Percentiles rank a stretch among this genome's conserved stretches.
phyloP scores from a whole-genome alignment of 2,329 filamentous ascomycete species.

The Fusarium floridanum region DNA sequence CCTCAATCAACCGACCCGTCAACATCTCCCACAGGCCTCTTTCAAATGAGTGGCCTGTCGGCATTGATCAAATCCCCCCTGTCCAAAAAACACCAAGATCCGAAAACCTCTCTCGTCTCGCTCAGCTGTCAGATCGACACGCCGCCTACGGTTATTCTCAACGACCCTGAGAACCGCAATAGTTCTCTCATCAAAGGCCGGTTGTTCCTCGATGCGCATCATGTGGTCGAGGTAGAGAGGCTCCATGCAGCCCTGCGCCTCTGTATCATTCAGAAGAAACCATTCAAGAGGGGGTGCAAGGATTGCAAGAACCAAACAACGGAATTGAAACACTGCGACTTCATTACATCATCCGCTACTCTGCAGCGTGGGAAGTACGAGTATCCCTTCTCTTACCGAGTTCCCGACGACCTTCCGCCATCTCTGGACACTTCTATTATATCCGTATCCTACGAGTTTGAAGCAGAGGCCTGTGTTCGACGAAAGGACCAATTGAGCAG shows the following conservation, averaged over 20 bases:
- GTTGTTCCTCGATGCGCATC: constrained; percentile 1
- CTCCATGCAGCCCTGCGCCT: constrained; percentile 16
- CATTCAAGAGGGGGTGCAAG: constrained; percentile 28
- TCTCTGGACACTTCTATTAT: constrained; percentile 80
- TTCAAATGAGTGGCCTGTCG: constrained; percentile 19
- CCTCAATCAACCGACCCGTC: not conserved
- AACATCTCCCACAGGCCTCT: not conserved
- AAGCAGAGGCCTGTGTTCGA: constrained; percentile 71
- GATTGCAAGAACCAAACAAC: constrained; percentile 29
- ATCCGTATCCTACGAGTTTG: constrained; percentile 82
- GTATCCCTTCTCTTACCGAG: constrained; percentile 88
- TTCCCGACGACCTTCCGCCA: constrained; percentile 85
- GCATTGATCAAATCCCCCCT: constrained; percentile 22
- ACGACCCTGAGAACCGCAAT: not conserved
- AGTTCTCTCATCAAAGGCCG: constrained; percentile 16
- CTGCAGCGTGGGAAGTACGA: constrained; percentile 40
- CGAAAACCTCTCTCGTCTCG: not conserved
- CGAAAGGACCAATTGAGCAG: constrained; percentile 59
- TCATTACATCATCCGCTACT: constrained; percentile 1
- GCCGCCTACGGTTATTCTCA: constrained; percentile 9
- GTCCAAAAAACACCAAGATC: not conserved
- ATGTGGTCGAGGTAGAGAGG: constrained; percentile 10
- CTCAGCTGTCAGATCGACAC: constrained; percentile 26
- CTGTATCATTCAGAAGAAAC: constrained; percentile 19
- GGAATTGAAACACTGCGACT: constrained; percentile 30